Base-by-base conservation (phyloP, 179 eudicot genomes). In the Beta macrorhiza region DNA sequence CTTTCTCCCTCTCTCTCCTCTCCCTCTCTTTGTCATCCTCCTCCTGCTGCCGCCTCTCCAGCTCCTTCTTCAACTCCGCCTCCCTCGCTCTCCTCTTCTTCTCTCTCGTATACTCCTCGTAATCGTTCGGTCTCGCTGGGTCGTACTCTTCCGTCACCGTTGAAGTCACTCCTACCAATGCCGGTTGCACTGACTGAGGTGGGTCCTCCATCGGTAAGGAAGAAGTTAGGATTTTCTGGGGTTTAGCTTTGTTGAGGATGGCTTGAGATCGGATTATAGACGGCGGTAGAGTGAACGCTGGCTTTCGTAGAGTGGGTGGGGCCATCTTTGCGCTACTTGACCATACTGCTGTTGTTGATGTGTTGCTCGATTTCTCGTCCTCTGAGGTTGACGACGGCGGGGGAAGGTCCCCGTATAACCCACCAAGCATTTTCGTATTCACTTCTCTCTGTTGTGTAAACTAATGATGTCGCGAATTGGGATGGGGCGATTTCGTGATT, bases 331-430 rank as follows among this genome's bases (percentile, higher is more conserved):
- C 90, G 84, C 88, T 88, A 85, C 90, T 88, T 2, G 98, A 95
- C 98, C 98, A 95, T 19, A 93, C 92, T 56, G 81, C 83, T 72
- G 71, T 67, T 10, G 80, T 12, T 32, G 93, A 80, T n/a, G 91
- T 72, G 52, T 81, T 87, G 78, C 9, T 79, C 80, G 85, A 52
- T 63, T 82, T 75, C 29, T 83, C 91, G 13, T 90, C 96, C 45
- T 91, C 92, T 9, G 90, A 45, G 77, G 93, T 45, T 7, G 89
- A 89, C 16, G 98, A 91, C 9, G 98, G 98, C 2, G 98, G 98
- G 3, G 98, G 98, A 0, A 95, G 95, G 79, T 95, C 98, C 5
- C 98, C 98, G 87, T 95, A 95, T 55, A 95, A 89, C 1, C 98
- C 98, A 19, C 98, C 98, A 1, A 95, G 80, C 98, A 95, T 94